Base-by-base conservation (phyloP, 2,329 filamentous ascomycete species). In the Fusarium circinatum region DNA sequence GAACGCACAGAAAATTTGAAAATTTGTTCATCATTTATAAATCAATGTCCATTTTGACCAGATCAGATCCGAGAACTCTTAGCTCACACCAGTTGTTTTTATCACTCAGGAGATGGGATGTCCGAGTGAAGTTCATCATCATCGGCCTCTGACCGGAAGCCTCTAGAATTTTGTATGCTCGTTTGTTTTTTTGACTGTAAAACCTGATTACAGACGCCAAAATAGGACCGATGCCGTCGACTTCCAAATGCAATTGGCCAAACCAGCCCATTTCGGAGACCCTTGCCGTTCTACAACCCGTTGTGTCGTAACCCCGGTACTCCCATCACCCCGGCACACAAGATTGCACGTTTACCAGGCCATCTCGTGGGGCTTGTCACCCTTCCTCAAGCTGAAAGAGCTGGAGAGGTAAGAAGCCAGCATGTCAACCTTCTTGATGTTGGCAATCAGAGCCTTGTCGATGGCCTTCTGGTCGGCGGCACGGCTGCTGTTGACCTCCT, bases 321-420 rank as follows among this genome's bases (percentile, higher is more conserved):
- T 76, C 73, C 74, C 73, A 71, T 72, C 75, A 75, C 75, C 74
- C 77, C 75, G 74, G 73, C 72, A 67, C 72, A 67, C 68, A 78
- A 74, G 71, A 75, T 79, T 79, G 78, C 74, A 76, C 78, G 75
- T 91, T 88, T 98, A 99, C 92, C 96, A 99, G 89, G 94, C 94
- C 96, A 99, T 98, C 92, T 97, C 94, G 89, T 99, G 96, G 88
- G 96, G 96, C 93, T 96, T 95, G 91, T 99, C 96, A 84, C 96
- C 96, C 90, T 95, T 98, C 89, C 96, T 94, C 87, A 99, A 92
- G 92, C 94, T 97, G 94, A 99, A 99, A 85, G 93, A 94, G 87
- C 93, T 94, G 84, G 90, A 90, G 82, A 99, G 94, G 92, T 99
- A 99, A 89, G 92, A 94, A 85, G 91, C 87, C 82, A 99, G 93